Conservation (phyloP, 169 alveolate species). For the Plasmodium malariae region DNA sequence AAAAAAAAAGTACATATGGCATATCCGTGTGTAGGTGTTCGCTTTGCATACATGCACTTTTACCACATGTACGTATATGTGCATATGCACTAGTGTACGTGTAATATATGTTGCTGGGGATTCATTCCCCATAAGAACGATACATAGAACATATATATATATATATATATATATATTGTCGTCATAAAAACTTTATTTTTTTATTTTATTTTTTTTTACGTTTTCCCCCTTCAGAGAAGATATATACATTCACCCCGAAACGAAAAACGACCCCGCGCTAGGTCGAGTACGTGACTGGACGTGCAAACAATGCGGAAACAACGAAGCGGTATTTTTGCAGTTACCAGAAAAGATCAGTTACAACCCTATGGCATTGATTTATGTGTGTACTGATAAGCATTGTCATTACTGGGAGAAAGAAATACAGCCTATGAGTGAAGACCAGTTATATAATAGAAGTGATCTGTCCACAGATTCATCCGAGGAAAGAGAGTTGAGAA, state of each 20-base stretch:
- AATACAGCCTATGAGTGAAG: constrained; percentile 77
- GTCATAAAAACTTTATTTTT: background rate
- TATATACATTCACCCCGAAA: constrained; percentile 87
- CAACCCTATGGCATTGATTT: constrained; percentile 93
- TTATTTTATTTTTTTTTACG: background rate
- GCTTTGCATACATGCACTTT: too few relatives aligned
- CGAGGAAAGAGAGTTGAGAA: constrained; percentile 8
- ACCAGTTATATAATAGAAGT: constrained; percentile 28
- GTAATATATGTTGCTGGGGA: background rate
- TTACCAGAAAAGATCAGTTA: constrained; percentile 91
- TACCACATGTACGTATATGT: background rate
- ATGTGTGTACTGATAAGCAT: constrained; percentile 90
- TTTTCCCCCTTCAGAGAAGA: constrained; percentile 85
- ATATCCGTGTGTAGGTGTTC: too few relatives aligned
- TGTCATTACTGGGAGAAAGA: constrained; percentile 84
- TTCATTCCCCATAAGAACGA: background rate
- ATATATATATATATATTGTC: background rate
- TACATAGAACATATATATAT: background rate
- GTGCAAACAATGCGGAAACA: constrained; percentile 88
- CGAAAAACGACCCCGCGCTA: constrained; percentile 92
- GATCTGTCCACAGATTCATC: constrained; percentile 11
- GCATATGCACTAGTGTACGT: background rate
- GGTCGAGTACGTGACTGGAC: constrained; percentile 93
- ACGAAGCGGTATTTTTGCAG: constrained; percentile 92
- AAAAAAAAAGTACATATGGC: too few relatives aligned